Percentiles rank a stretch among this genome's conserved stretches.
Conservation (phyloP, 2,329 filamentous ascomycete species). For the Juglanconis oblonga region DNA sequence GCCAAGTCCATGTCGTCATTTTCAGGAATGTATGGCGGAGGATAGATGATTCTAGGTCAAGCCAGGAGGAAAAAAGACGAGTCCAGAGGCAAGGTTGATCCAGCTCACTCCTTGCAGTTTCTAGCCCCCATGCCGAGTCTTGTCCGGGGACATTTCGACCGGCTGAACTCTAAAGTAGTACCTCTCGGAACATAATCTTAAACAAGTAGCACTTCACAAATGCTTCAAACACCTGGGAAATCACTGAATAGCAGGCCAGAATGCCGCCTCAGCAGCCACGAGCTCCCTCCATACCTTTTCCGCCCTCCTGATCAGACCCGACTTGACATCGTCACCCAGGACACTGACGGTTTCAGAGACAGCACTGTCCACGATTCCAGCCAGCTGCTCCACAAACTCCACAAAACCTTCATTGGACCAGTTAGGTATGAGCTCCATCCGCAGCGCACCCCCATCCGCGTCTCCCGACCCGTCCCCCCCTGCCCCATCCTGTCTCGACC, state of each 20-base stretch:
- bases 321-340: conserved; percentile 27
- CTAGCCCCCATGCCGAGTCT: no score
- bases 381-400: conserved; percentile 55
- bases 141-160: no score
- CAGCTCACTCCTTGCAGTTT: no score
- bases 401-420: conserved; percentile 63
- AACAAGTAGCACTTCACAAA: no score
- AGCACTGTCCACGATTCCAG: conserved; percentile 52
- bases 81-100: no score
- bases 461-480: conserved; percentile 36
- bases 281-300: conserved; percentile 47
- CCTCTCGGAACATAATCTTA: no score
- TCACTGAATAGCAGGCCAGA: conserved; percentile 49
- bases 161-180: no score
- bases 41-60: background rate
- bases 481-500: conserved; percentile 30
- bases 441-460: conserved; percentile 61
- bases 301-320: conserved; percentile 35
- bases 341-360: conserved; percentile 38
- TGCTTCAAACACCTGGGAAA: background rate
- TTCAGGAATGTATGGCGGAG: background rate
- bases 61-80: no score
- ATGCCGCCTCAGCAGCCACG: conserved; percentile 54
- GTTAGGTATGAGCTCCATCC: conserved; percentile 64
- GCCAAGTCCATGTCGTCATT: background rate